Base-by-base conservation (phyloP, 2,329 filamentous ascomycete genomes). In the Colletotrichum higginsianum region DNA sequence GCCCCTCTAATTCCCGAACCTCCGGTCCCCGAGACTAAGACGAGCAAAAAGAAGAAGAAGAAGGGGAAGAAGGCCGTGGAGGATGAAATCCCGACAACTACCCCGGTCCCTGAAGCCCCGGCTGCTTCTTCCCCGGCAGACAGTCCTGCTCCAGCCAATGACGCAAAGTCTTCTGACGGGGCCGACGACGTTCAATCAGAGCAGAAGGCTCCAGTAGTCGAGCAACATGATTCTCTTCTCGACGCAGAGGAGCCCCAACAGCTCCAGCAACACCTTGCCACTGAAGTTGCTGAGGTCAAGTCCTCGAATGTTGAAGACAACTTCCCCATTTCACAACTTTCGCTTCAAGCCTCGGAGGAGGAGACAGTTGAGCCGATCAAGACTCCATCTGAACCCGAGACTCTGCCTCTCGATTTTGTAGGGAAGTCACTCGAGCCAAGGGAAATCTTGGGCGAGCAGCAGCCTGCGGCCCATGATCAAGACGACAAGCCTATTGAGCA, bases 11-110 rank as follows among this genome's bases (percentile, higher is more conserved):
- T 35, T 46, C 23, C 38, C 4, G 64, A 69, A 5, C 4, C 53
- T 46, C 16, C 74, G 26, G 42, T 56, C 12, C 44, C 68, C 21
- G 66, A 74, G 15, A 61, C 72, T 18, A 78, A 80, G 76, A 79
- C 78, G 63, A 75, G 74, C 60, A 81, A 81, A 74, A 79, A 78
- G 63, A 74, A 82, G 47, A 86, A 84, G 76, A 86, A 84, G 75
- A 78, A 77, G 44, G 70, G 61, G 8, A 74, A 65, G 58, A 73
- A 73, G 60, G 26, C 58, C 12, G 11, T 61, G 15, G 52, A 66
- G 21, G 18, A 49, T 12, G 63, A 71, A 16, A 18, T 23, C 4
- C n/a, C 12, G 7, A 8, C 46, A 15, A 46, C 56, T 3, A 15
- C 5, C 3, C 50, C 50, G 30, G 15, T 18, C 23, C 42, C 13